These are phyloP conservation scores for Venturiaceae sp. DNA, from an alignment of 2,329 filamentous ascomycete genomes.

Conservation along the genomic window DNA sequence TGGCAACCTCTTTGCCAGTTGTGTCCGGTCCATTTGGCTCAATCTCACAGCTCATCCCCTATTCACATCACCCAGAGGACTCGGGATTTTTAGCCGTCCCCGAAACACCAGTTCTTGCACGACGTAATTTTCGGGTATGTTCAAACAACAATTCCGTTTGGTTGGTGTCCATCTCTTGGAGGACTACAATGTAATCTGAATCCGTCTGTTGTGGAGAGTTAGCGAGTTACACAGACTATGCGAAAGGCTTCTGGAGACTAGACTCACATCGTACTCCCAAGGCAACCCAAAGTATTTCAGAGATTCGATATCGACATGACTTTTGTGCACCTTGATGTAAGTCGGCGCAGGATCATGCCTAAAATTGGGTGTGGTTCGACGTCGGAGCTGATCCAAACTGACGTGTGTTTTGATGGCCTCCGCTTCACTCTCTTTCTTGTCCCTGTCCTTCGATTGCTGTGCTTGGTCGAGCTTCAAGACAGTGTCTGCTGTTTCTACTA, in stretches of 20 bases:
- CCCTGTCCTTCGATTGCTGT: conserved; percentile 35
- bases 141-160: conserved; percentile 41
- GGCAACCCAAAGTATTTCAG: conserved; percentile 37
- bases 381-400: conserved; percentile 10
- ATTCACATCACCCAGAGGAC: too few relatives aligned
- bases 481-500: conserved; percentile 31
- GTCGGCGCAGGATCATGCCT: conserved; percentile 19
- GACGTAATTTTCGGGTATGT: conserved; percentile 35
- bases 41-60: too few relatives aligned
- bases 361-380: conserved; percentile 15
- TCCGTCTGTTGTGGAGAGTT: conserved; percentile 22
- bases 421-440: conserved; percentile 28
- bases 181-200: conserved; percentile 37
- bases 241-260: background rate
- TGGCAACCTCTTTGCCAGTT: too few relatives aligned
- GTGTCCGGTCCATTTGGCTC: too few relatives aligned
- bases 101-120: too few relatives aligned
- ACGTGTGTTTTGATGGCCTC: conserved; percentile 18
- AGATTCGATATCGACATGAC: conserved; percentile 35
- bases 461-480: conserved; percentile 38
- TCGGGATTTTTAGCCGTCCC: too few relatives aligned
- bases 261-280: conserved; percentile 37
- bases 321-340: conserved; percentile 36
- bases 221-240: background rate
- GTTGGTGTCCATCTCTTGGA: conserved; percentile 36